phyloP scores from a whole-genome alignment of 2,329 filamentous ascomycete genomes.

The Nigrospora oryzae region DNA sequence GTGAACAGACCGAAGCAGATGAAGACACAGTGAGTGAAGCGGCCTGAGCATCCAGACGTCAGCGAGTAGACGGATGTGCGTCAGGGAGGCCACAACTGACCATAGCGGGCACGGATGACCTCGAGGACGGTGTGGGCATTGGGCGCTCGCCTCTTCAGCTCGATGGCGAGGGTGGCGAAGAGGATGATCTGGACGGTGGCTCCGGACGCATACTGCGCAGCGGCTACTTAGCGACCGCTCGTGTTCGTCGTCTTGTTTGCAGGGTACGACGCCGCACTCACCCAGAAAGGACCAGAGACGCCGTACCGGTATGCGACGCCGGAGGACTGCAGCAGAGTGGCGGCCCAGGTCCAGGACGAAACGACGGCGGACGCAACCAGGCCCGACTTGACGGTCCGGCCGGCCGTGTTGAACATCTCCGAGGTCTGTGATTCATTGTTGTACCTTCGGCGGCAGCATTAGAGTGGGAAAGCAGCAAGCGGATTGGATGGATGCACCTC shows the following conservation, averaged over 20 bases:
- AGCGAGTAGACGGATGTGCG: neutral
- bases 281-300: constrained; percentile 47
- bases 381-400: constrained; percentile 77
- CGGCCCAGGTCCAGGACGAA: constrained; percentile 86
- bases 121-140: constrained; percentile 80
- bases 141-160: constrained; percentile 74
- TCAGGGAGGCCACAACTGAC: constrained; percentile 24
- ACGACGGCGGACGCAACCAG: constrained; percentile 80
- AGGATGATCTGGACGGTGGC: constrained; percentile 78
- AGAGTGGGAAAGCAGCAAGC: too few species aligned
- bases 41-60: neutral
- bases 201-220: constrained; percentile 44
- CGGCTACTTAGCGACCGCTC: too few species aligned
- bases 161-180: constrained; percentile 81
- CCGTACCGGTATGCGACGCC: constrained; percentile 72
- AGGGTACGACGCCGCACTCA: neutral
- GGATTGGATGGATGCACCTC: constrained; percentile 26
- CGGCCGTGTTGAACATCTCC: constrained; percentile 84
- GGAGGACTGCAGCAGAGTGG: constrained; percentile 67
- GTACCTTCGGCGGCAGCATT: constrained; percentile 11
- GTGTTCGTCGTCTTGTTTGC: neutral
- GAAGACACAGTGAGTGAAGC: constrained; percentile 62
- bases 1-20: constrained; percentile 73
- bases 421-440: constrained; percentile 68
- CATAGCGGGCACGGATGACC: constrained; percentile 74